Percentiles rank a stretch among this genome's conserved stretches.
Conservation (phyloP, 148 eudicot genomes). For the Simmondsia chinensis region DNA sequence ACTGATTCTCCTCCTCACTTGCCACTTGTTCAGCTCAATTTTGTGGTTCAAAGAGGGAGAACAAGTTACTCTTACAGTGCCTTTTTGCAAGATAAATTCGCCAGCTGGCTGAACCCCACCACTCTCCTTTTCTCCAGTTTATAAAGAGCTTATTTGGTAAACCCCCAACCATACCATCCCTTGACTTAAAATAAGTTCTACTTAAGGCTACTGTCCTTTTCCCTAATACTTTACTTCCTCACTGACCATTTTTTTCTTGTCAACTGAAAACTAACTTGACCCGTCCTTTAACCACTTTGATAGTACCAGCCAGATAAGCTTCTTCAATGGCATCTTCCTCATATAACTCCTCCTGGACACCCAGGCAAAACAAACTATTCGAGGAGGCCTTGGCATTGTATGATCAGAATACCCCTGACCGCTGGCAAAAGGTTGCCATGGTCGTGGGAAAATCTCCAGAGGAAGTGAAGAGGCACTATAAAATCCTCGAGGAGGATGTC, state of each 20-base stretch:
- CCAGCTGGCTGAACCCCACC: constrained; percentile 43
- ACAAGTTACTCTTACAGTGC: constrained; percentile 13
- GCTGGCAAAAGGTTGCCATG: constrained; percentile 58
- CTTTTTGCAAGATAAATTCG: constrained; percentile 32
- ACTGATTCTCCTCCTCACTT: constrained; percentile 15
- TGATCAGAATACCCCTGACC: constrained; percentile 51
- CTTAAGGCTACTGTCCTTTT: constrained; percentile 3
- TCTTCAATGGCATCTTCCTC: constrained; percentile 43
- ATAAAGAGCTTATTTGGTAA: constrained; percentile 26
- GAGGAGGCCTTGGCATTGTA: constrained; percentile 53
- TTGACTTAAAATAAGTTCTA: constrained; percentile 8
- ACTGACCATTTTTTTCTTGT: background rate
- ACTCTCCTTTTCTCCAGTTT: constrained; percentile 30
- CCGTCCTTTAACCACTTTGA: background rate
- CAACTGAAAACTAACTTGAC: constrained; percentile 1
- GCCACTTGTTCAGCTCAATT: constrained; percentile 10
- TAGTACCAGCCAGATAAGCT: background rate
- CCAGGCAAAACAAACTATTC: constrained; percentile 50
- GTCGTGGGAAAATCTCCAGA: constrained; percentile 55
- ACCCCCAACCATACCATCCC: constrained; percentile 19
- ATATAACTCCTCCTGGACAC: constrained; percentile 45
- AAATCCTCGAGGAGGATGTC: constrained; percentile 44
- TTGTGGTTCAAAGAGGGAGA: constrained; percentile 22
- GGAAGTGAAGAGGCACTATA: constrained; percentile 63
- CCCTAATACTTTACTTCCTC: constrained; percentile 5